Conservation (phyloP, 192 early-diverging fungal genomes). For the Obelidium mucronatum region DNA sequence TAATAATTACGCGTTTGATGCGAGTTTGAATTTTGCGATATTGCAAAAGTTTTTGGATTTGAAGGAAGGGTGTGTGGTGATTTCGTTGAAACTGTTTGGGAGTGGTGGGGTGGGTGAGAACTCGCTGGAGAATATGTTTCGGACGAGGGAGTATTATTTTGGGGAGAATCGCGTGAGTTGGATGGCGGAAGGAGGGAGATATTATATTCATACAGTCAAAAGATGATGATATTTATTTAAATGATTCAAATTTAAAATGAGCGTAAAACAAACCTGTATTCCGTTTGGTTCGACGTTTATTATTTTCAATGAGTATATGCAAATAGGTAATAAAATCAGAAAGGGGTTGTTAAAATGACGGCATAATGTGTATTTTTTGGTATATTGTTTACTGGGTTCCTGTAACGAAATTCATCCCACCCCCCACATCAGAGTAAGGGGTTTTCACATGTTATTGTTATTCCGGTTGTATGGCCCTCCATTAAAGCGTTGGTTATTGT, state of each 20-base stretch:
- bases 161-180: slow-evolving; percentile 53
- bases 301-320: no score
- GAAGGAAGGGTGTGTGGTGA: slow-evolving; percentile 83
- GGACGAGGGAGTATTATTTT: slow-evolving; percentile 52
- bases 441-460: no score
- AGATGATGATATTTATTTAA: slow-evolving; percentile 9
- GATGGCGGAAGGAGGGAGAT: slow-evolving; percentile 56
- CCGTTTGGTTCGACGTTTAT: no score
- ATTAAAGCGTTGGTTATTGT: not conserved
- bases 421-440: no score
- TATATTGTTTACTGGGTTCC: no score
- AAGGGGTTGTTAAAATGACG: no score
- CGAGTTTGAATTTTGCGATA: slow-evolving; percentile 82
- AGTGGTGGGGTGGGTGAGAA: slow-evolving; percentile 69
- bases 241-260: no score
- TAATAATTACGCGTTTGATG: slow-evolving; percentile 83
- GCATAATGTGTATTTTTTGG: no score
- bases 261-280: no score
- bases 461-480: not conserved
- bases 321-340: no score
- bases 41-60: slow-evolving; percentile 89
- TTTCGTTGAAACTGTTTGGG: slow-evolving; percentile 90
- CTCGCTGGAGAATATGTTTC: slow-evolving; percentile 61
- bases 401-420: no score
- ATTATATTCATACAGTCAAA: slow-evolving; percentile 46